Base-by-base conservation (phyloP, 2,329 filamentous ascomycete genomes). In the Neonectria magnoliae region DNA sequence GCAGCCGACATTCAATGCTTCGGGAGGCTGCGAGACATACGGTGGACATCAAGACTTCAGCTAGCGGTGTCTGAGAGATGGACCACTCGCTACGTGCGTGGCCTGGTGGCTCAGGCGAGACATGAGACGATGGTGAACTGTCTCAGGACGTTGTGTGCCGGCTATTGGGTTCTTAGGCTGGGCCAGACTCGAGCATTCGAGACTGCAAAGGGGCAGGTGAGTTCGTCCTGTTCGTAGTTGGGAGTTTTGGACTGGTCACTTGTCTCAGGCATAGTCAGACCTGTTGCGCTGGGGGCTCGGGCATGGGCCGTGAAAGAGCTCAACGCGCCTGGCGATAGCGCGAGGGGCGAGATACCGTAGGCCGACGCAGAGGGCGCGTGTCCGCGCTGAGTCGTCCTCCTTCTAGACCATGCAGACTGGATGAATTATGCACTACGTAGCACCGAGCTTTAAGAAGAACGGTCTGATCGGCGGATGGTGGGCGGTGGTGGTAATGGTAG, bases 111-210 rank as follows among this genome's bases (percentile, higher is more conserved):
- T 57, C 31, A 57, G 50, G 59, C 62, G 66, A 65, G 68, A 65
- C 68, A 52, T 31, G 63, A 66, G 64, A 62, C 59, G 66, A 45
- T 47, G 54, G 57, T 52, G 53, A 55, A 62, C 57, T 67, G 69
- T 72, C 71, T 71, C 67, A 70, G 70, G 70, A 59, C 53, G 42
- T 58, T 51, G 57, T 57, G 50, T 60, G 57, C 66, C 60, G 42
- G 16, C 36, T 31, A 62, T 65, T 55, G 50, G 44, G 42, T 50
- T 50, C 47, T 16, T 25, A 58, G 16, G 31, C 36, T 56, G 55
- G 61, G 31, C 41, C 48, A 42, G 57, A 69, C 41, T 52, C 42
- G 57, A 69, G 33, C 44, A 66, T 60, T 42, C 55, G 29, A 60
- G 62, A 55, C 57, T 55, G 45, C 41, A 54, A 57, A 52, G 41